phyloP scores from a whole-genome alignment of 2,329 filamentous ascomycete genomes.

The Periconia sp. region DNA sequence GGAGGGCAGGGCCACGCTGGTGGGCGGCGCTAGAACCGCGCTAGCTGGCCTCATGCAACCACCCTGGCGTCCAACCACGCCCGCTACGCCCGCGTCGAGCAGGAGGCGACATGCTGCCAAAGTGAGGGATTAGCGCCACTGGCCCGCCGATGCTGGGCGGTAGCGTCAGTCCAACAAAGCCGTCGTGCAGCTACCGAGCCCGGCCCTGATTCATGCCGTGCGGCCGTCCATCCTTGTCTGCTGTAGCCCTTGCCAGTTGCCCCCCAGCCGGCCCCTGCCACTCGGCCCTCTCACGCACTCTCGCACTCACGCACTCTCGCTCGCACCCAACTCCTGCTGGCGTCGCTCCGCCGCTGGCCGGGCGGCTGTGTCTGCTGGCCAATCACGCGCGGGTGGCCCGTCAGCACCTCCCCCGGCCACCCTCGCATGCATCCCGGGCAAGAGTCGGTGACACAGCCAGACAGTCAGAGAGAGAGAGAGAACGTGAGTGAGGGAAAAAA shows the following conservation, averaged over 20 bases:
- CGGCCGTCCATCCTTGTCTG: conserved; percentile 17
- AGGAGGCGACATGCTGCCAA: conserved; percentile 11
- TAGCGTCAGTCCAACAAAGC: conserved; percentile 27
- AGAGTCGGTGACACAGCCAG: conserved; percentile 32
- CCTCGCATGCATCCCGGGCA: conserved; percentile 20
- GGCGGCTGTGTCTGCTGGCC: conserved; percentile 29
- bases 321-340: conserved; percentile 28
- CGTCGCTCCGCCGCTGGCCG: conserved; percentile 29
- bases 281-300: no score
- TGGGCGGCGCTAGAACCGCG: conserved; percentile 24
- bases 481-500: no score
- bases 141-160: conserved; percentile 9
- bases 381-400: conserved; percentile 19
- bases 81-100: conserved; percentile 23
- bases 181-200: conserved; percentile 28
- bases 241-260: neutral
- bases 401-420: conserved; percentile 15
- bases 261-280: conserved; percentile 6
- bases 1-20: no score
- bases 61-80: conserved; percentile 25
- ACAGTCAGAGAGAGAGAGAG: no score
- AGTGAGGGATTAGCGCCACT: conserved; percentile 17
- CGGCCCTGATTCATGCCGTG: conserved; percentile 32
- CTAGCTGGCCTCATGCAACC: conserved; percentile 29
- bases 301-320: no score